Base-by-base conservation (phyloP, 108 stramenopile species). In the Pseudonitzschia delicatissima region DNA sequence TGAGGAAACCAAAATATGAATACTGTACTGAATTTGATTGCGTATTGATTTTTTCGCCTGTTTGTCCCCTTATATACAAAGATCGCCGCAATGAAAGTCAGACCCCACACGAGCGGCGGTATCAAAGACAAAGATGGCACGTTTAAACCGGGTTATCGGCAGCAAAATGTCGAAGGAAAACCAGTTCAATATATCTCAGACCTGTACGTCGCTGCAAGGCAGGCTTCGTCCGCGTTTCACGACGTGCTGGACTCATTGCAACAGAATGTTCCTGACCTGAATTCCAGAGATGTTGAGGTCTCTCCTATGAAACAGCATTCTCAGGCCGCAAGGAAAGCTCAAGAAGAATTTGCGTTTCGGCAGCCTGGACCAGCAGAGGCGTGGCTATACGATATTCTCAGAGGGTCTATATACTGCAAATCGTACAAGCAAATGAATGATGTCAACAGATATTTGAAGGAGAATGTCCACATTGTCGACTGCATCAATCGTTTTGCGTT, bases 401-500 rank as follows among this genome's bases (percentile, higher is more conserved):
- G 73, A 20, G 73, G 66, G 12, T 53, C 59, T 32, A 45, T 74
- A n/a, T 34, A 59, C 33, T 67, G 66, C 60, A 61, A 62, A 44
- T 66, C 59, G 17, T 55, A 62, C 66, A 74, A 74, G 37, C 73
- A 74, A 51, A 62, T 74, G 51, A 52, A 35, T 36, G 73, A 74
- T 34, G 40, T 67, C 27, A 74, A 74, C 66, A 74, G 62, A 39
- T 67, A 64, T 60, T 61, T 74, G 28, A 67, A 63, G 37, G 73
- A 74, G 27, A 67, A 74, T 23, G 49, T 67, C 11, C 73, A 74
- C 51, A 67, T 74, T 53, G 73, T 74, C 6, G 72, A 74, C 12
- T 74, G 73, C 55, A 51, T 45, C 20, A 74, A 74, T 34, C 59
- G 66, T 3, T 74, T 74, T 42, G 66, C 66, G 25, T 53, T 40